A percentile compares a stretch with the other conserved stretches of the same genome.
phyloP scores from a whole-genome alignment of 2,329 filamentous ascomycete species.

The Alternaria ventricosa region DNA sequence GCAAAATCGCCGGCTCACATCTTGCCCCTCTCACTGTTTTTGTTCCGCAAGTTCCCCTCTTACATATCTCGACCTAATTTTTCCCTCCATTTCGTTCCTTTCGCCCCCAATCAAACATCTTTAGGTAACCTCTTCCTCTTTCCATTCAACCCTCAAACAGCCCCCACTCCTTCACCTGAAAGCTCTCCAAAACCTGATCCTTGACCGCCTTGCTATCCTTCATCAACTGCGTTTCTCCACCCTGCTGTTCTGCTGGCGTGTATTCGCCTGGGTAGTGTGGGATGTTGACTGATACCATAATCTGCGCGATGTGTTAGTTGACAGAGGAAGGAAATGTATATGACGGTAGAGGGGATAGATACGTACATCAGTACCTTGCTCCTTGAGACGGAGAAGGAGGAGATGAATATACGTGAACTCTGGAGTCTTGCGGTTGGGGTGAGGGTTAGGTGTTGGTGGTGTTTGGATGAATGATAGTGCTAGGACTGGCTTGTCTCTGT shows the following conservation, averaged over 20 bases:
- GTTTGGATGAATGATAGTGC: slow-evolving; percentile 69
- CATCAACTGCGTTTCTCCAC: slow-evolving; percentile 64
- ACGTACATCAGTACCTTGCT: slow-evolving; percentile 70
- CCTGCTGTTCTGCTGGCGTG: slow-evolving; percentile 69
- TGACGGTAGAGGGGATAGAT: too few relatives aligned
- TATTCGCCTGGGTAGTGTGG: slow-evolving; percentile 81
- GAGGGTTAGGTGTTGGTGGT: slow-evolving; percentile 46
- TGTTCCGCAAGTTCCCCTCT: not conserved
- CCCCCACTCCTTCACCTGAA: slow-evolving; percentile 81
- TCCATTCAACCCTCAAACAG: slow-evolving; percentile 62
- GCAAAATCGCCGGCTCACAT: not conserved
- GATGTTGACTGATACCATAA: slow-evolving; percentile 86
- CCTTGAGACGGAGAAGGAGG: slow-evolving; percentile 76
- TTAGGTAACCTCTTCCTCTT: not conserved
- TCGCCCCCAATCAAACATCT: not conserved
- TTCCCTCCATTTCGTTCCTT: not conserved
- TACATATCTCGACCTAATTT: not conserved
- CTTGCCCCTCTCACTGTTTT: too few relatives aligned
- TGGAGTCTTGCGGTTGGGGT: slow-evolving; percentile 43
- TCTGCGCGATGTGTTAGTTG: too few relatives aligned
- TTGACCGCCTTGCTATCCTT: slow-evolving; percentile 67
- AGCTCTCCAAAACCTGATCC: slow-evolving; percentile 73
- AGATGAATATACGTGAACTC: slow-evolving; percentile 77
- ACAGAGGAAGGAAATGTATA: too few relatives aligned
- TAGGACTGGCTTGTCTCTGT: slow-evolving; percentile 63